phyloP scores from a whole-genome alignment of 352 stramenopile species.

The Lagenidium giganteum region DNA sequence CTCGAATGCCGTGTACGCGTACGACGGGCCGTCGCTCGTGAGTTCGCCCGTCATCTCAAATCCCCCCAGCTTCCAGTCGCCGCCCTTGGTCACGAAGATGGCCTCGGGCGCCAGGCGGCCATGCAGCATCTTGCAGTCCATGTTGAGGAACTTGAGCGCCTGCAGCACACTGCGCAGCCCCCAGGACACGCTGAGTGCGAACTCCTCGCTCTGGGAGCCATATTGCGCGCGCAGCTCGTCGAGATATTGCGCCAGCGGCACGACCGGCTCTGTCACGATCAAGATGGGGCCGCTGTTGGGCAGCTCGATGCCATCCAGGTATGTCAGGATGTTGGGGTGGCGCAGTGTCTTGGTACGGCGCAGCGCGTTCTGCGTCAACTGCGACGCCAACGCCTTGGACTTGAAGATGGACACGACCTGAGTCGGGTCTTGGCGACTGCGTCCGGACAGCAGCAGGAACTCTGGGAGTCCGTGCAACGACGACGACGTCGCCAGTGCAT shows the following conservation, averaged over 20 bases:
- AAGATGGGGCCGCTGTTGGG: slow-evolving; percentile 78
- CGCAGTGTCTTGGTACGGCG: slow-evolving; percentile 89
- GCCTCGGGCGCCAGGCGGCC: slow-evolving; percentile 84
- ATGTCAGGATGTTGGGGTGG: slow-evolving; percentile 90
- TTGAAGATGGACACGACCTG: slow-evolving; percentile 89
- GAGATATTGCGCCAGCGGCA: slow-evolving; percentile 84
- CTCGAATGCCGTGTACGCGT: slow-evolving; percentile 65
- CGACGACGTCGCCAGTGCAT: slow-evolving; percentile 40
- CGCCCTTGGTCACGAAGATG: slow-evolving; percentile 91
- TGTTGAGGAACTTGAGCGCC: slow-evolving; percentile 89
- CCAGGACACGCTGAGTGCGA: slow-evolving; percentile 85
- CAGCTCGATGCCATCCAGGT: slow-evolving; percentile 64
- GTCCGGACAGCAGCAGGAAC: slow-evolving; percentile 81
- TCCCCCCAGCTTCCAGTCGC: slow-evolving; percentile 92
- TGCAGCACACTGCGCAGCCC: slow-evolving; percentile 87
- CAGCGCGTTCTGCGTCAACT: slow-evolving; percentile 86
- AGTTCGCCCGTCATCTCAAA: slow-evolving; percentile 87
- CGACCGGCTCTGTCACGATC: slow-evolving; percentile 90
- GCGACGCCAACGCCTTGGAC: slow-evolving; percentile 61
- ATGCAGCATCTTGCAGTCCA: slow-evolving; percentile 90
- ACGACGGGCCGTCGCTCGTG: slow-evolving; percentile 65
- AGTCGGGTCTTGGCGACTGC: slow-evolving; percentile 67
- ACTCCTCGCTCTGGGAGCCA: slow-evolving; percentile 41
- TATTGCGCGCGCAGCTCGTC: slow-evolving; percentile 52
- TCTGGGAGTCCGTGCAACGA: slow-evolving; percentile 57